phyloP scores from a whole-genome alignment of 1,284 basidiomycete species.

The Trichosporon asahii region DNA sequence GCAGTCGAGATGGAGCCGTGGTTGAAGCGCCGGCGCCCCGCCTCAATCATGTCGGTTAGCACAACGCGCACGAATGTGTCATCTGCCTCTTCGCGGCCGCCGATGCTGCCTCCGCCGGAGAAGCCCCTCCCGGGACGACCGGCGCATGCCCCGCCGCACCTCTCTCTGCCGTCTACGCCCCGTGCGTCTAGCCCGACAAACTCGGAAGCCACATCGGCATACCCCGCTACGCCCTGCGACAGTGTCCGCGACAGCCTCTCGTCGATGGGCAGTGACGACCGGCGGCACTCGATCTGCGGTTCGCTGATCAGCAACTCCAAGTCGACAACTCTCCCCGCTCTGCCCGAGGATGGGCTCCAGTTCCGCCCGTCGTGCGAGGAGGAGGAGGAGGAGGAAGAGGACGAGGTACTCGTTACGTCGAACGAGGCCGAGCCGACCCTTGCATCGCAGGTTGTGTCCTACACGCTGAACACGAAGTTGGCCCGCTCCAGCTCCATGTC shows the following conservation, averaged over 20 bases:
- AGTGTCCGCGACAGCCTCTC: slow-evolving; percentile 25
- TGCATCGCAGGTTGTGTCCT: neutral
- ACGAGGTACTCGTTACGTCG: slow-evolving; percentile 12
- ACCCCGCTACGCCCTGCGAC: slow-evolving; percentile 36
- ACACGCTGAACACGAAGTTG: slow-evolving; percentile 12
- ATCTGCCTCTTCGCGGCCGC: slow-evolving; percentile 9
- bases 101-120: slow-evolving; percentile 20
- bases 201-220: slow-evolving; percentile 35
- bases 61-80: neutral
- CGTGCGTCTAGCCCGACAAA: slow-evolving; percentile 32
- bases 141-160: neutral
- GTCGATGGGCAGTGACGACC: slow-evolving; percentile 13
- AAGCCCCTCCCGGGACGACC: slow-evolving; percentile 18
- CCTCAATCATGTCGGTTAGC: neutral
- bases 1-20: slow-evolving; percentile 3
- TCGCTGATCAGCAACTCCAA: slow-evolving; percentile 14
- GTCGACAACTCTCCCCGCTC: slow-evolving; percentile 12
- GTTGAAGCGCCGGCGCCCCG: neutral
- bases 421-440: slow-evolving; percentile 19
- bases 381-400: slow-evolving; percentile 7
- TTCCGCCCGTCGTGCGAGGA: neutral
- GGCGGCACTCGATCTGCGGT: slow-evolving; percentile 14
- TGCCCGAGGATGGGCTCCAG: slow-evolving; percentile 17
- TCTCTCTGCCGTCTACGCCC: slow-evolving; percentile 19
- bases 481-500: slow-evolving; percentile 17